phyloP scores from a whole-genome alignment of 495 filamentous ascomycete species.

The Astrothelium macrocarpum region DNA sequence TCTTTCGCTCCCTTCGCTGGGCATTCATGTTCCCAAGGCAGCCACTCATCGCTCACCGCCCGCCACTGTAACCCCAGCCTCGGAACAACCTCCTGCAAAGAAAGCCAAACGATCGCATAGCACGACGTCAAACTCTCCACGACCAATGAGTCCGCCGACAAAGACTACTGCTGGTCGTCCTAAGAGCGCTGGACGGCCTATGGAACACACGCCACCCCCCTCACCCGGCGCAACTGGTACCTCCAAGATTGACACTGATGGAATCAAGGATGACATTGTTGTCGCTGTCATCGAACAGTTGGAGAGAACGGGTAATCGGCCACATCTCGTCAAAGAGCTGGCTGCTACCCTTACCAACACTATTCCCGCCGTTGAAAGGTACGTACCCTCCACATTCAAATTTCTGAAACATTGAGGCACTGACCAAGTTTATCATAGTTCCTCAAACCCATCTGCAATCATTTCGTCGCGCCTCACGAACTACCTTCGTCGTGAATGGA shows the following conservation, averaged over 20 bases:
- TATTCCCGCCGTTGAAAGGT: constrained; percentile 86
- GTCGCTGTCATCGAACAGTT: constrained; percentile 84
- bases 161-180: constrained; percentile 39
- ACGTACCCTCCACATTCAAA: constrained; percentile 32
- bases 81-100: constrained; percentile 60
- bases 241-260: constrained; percentile 70
- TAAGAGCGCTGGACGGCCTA: constrained; percentile 38
- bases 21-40: constrained; percentile 75
- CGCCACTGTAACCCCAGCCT: constrained; percentile 41
- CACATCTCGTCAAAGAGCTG: constrained; percentile 90
- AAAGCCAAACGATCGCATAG: constrained; percentile 77
- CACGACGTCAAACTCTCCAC: constrained; percentile 34
- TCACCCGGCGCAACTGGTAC: constrained; percentile 54
- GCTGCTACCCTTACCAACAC: constrained; percentile 66
- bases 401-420: neutral
- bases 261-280: constrained; percentile 91
- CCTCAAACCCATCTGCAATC: constrained; percentile 88
- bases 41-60: constrained; percentile 52
- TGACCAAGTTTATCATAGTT: constrained; percentile 44
- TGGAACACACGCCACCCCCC: constrained; percentile 76
- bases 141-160: constrained; percentile 42
- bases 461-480: constrained; percentile 83
- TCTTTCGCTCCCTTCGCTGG: constrained; percentile 82
- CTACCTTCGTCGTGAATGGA: constrained; percentile 86
- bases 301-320: constrained; percentile 84